A percentile compares a stretch with the other conserved stretches of the same genome.
Conservation (phyloP, 495 filamentous ascomycete genomes). For the Lophiotrema nucula region DNA sequence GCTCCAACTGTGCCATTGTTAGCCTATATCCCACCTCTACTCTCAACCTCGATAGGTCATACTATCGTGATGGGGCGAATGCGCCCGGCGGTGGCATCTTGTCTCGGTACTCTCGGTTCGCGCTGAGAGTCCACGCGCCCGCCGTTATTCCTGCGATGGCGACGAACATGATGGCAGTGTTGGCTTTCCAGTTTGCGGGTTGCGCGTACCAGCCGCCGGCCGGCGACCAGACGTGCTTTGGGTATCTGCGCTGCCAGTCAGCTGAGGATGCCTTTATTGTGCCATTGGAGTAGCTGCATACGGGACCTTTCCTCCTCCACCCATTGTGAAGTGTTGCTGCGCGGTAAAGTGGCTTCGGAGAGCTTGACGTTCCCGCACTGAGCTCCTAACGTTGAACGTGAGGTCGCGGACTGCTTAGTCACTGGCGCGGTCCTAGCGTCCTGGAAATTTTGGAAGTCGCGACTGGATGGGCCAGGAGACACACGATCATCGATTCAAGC, state of each 20-base stretch:
- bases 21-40: slow-evolving; percentile 2
- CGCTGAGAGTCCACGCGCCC: slow-evolving; percentile 74
- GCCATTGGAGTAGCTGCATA: slow-evolving; percentile 52
- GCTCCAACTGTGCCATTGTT: slow-evolving; percentile 69
- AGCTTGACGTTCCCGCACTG: neutral
- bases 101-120: slow-evolving; percentile 73
- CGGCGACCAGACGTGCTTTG: slow-evolving; percentile 99
- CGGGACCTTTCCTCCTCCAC: slow-evolving; percentile 85
- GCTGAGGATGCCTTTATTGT: slow-evolving; percentile 22
- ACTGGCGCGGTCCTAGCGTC: neutral
- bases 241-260: slow-evolving; percentile 64
- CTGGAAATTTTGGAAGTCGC: slow-evolving; percentile 32
- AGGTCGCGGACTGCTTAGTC: neutral
- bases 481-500: slow-evolving; percentile 26
- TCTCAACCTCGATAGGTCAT: slow-evolving; percentile 41
- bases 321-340: slow-evolving; percentile 43
- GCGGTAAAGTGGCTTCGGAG: neutral
- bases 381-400: slow-evolving; percentile 11
- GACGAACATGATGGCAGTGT: slow-evolving; percentile 79
- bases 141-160: slow-evolving; percentile 74
- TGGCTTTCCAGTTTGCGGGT: slow-evolving; percentile 89
- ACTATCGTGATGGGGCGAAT: slow-evolving; percentile 97
- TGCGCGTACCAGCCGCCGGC: slow-evolving; percentile 96
- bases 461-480: slow-evolving; percentile 21
- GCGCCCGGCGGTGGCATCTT: slow-evolving; percentile 82